A percentile compares a stretch with the other conserved stretches of the same genome.
Evolutionary conservation across 164 flowering plant genomes (phyloP).

Genomic region (Magnolia changhungtana): DNA sequence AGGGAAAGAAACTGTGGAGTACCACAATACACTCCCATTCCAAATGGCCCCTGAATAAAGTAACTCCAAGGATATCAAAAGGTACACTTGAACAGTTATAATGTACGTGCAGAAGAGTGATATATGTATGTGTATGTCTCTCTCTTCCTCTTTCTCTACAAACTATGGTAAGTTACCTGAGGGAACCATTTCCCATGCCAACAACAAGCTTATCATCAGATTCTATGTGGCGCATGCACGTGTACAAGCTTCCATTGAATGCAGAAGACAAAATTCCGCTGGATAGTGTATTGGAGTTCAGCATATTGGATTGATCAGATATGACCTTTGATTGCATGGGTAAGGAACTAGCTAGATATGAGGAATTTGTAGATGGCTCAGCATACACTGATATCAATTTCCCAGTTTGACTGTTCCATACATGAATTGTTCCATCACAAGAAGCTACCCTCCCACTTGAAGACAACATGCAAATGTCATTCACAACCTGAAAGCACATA

Average conservation of each 20-base stretch:
- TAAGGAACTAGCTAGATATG: conserved; percentile 36
- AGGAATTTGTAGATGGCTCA: conserved; percentile 54
- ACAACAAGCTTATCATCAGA: conserved; percentile 56
- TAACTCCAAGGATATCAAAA: background rate
- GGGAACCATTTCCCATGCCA: conserved; percentile 91
- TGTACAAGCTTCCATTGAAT: conserved; percentile 83
- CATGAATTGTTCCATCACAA: conserved; percentile 92
- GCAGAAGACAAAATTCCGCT: conserved; percentile 68
- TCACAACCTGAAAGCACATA: conserved; percentile 65
- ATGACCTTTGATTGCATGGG: conserved; percentile 39
- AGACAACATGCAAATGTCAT: conserved; percentile 70
- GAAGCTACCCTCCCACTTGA: conserved; percentile 83
- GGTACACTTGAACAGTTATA: background rate
- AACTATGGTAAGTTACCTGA: conserved; percentile 44
- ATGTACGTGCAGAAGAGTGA: background rate
- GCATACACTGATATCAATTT: conserved; percentile 62
- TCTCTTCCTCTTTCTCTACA: no score
- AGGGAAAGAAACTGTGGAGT: background rate
- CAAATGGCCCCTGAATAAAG: background rate
- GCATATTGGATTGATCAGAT: conserved; percentile 52
- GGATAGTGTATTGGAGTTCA: conserved; percentile 50
- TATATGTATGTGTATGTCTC: background rate
- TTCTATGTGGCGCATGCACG: conserved; percentile 74
- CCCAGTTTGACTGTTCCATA: conserved; percentile 88
- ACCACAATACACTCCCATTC: background rate